Evolutionary conservation across 2,329 filamentous ascomycete species (phyloP), one percentile per base, ranked within the genome.

Genomic region (Paracoccidioides brasiliensis): DNA sequence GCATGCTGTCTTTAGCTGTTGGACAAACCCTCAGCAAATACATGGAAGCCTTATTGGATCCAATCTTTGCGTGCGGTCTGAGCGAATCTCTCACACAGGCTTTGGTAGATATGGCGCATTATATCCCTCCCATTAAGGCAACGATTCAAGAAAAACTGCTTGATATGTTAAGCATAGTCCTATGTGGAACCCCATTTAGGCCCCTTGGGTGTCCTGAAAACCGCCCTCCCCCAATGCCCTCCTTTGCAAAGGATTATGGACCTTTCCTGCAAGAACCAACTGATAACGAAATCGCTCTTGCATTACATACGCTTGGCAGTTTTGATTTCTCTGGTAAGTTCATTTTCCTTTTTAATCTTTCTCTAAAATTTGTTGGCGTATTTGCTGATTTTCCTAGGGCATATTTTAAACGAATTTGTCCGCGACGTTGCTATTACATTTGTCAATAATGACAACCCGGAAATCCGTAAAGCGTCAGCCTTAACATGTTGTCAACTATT

Each of bases 401-500:
- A 97, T 65, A 86, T 96, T 14, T 75, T 99, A 14, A 99, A 99
- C 64, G 94, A 99, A 68, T 99, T 99, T 63, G 93, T 98, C 33
- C 87, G 93, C 30, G 93, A 99, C 67, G 93, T 98, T 52, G 93
- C 94, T 3, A 94, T 98, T 66, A 93, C 91, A 69, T 99, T 96
- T 64, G 91, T 98, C 44, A 91, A 98, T 63, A 93, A 95, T 60
- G 91, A 97, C 63, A 94, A 95, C 64, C 80, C 89, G 0, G 88
- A 94, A 61, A 96, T 95, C 52, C 83, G 93, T 57, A 91, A 95
- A 70, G 93, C 93, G 14, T 91, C 93, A 2, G 90, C 93, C 14
- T 77, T 99, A 58, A 99, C 94, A 4, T 97, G 93, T 72, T 99
- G 94, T 67, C 94, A 99, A 69, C 81, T 99, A 48, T 97, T 97